Conservation (phyloP, 257 asterid genomes). For the Solanum paucissectum region DNA sequence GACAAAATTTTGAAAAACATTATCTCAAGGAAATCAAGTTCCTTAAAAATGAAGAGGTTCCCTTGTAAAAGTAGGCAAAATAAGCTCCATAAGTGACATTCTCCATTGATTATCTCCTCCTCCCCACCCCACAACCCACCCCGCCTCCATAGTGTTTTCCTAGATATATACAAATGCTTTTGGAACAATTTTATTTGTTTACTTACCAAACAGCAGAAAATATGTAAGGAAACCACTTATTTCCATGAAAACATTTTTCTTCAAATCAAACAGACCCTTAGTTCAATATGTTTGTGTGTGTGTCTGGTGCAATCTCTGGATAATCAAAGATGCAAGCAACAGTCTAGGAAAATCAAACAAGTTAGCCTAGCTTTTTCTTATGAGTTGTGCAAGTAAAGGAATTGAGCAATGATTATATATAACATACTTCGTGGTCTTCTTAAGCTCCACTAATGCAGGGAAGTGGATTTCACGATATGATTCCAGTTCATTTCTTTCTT, state of each 20-base stretch:
- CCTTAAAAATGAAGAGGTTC: neutral
- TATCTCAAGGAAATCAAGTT: neutral
- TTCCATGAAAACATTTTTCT: neutral
- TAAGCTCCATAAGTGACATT: neutral
- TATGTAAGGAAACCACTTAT: neutral
- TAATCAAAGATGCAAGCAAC: neutral
- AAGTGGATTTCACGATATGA: constrained; percentile 72
- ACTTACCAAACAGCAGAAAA: neutral
- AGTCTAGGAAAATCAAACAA: neutral
- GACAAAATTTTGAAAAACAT: neutral
- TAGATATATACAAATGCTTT: neutral
- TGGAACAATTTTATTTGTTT: neutral
- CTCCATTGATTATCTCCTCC: neutral
- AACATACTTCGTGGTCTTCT: constrained; percentile 48
- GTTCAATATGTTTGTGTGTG: neutral
- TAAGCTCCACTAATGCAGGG: constrained; percentile 69
- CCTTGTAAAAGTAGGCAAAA: neutral
- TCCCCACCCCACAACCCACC: neutral
- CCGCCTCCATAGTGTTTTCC: neutral
- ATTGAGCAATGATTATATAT: neutral
- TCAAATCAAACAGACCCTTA: neutral
- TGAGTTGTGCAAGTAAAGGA: neutral
- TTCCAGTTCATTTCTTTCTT: constrained; percentile 61
- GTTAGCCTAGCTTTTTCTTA: neutral
- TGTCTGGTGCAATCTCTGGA: neutral